phyloP scores from a whole-genome alignment of 495 filamentous ascomycete genomes.

The Amniculicola lignicola region DNA sequence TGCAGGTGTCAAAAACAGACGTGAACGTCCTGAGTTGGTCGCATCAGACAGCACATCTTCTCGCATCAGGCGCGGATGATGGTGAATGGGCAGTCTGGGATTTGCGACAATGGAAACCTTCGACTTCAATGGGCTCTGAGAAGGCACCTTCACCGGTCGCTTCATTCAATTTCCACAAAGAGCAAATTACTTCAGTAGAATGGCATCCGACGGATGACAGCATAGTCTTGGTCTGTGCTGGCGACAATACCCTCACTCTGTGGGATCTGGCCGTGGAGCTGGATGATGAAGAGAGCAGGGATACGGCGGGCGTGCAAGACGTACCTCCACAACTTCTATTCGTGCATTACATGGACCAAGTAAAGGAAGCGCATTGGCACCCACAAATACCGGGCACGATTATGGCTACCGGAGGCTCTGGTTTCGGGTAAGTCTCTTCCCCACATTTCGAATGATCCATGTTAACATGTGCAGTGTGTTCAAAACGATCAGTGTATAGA shows the following conservation, averaged over 20 bases:
- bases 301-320: constrained; percentile 79
- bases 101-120: constrained; percentile 84
- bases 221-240: constrained; percentile 86
- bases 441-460: neutral
- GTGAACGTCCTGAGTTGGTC: constrained; percentile 98
- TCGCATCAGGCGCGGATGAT: constrained; percentile 91
- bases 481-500: constrained; percentile 53
- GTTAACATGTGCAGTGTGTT: constrained; percentile 29
- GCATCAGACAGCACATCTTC: constrained; percentile 74
- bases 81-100: constrained; percentile 97
- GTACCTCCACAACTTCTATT: constrained; percentile 94
- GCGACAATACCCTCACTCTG: constrained; percentile 88
- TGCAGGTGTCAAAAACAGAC: constrained; percentile 77
- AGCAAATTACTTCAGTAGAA: constrained; percentile 92
- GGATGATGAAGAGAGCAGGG: constrained; percentile 91
- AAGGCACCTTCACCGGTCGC: constrained; percentile 70
- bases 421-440: constrained; percentile 61
- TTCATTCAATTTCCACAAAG: constrained; percentile 87
- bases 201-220: constrained; percentile 97
- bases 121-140: constrained; percentile 42
- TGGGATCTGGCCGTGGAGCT: constrained; percentile 97
- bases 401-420: constrained; percentile 81
- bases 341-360: constrained; percentile 89
- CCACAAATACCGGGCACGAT: constrained; percentile 89
- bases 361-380: constrained; percentile 97